Conservation (phyloP, 106 monocot genomes). For the Iris macrosiphon region DNA sequence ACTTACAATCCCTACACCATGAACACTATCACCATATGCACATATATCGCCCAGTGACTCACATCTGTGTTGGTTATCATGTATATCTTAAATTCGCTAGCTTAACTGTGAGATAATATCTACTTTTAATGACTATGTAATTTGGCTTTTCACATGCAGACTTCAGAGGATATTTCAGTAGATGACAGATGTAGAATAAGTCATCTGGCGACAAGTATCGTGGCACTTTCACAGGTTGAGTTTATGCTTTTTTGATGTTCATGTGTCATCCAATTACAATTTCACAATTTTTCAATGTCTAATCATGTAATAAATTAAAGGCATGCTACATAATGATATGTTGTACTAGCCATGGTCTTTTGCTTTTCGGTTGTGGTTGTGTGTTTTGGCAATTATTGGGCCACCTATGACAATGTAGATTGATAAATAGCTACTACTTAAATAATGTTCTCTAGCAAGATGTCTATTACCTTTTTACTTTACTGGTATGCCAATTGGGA, state of each 20-base stretch:
- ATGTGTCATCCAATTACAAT: background rate
- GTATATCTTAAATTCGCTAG: too few relatives aligned
- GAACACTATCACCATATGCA: too few relatives aligned
- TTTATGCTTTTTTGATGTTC: background rate
- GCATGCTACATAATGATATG: background rate
- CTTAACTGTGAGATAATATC: too few relatives aligned
- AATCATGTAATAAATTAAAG: background rate
- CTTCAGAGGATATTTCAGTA: constrained; percentile 49
- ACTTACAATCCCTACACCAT: too few relatives aligned
- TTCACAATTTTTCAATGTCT: background rate
- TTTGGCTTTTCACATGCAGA: constrained; percentile 24
- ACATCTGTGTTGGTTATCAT: too few relatives aligned
- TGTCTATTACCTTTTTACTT: too few relatives aligned
- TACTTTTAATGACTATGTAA: background rate
- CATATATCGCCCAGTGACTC: too few relatives aligned
- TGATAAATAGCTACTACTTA: too few relatives aligned
- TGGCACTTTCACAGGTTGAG: constrained; percentile 78
- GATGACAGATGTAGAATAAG: constrained; percentile 85
- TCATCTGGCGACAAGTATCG: constrained; percentile 72
- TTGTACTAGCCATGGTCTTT: background rate
- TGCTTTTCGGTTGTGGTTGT: background rate
- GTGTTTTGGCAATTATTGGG: background rate
- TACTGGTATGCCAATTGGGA: too few relatives aligned
- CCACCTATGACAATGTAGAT: background rate
- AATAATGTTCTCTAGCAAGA: too few relatives aligned